Evolutionary conservation across 208 protist species (phyloP), one percentile per base, ranked within the genome.

Genomic region (Leishmania turanica): DNA sequence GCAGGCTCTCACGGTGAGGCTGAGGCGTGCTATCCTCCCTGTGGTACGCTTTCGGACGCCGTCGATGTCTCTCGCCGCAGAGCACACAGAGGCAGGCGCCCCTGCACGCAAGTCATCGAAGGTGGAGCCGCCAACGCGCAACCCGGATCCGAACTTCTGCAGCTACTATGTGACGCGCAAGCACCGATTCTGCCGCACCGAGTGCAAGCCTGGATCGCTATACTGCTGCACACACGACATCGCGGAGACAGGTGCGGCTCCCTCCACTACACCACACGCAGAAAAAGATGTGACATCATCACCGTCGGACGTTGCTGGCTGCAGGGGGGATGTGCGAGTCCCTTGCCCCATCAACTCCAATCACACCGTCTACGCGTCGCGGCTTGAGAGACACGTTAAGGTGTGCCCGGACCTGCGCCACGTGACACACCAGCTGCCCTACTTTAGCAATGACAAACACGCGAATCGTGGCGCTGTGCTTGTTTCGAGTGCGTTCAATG

Each of bases 301-400:
- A 4, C 56, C 15, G 49, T 40, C 47, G 1, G 17, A 60, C n/a
- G 21, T 15, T 58, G 24, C 47, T 45, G 45, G n/a, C 24, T 34
- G 2, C 40, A 60, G 37, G 3, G 70, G n/a, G 45, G 83, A 81
- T 60, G 60, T 60, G 66, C 87, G 93, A 34, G 89, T 96, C 45
- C 88, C 91, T 51, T 96, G 93, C 74, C 93, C 93, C 13, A 92
- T 96, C 80, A 96, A 95, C 79, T 84, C 88, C 1, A 93, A 94
- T 62, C 93, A 96, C 84, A 92, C 89, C 24, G 88, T 96, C 6
- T 96, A 92, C 79, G 86, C 78, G 9, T 84, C 84, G 3, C 83
- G 89, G 34, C 83, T 96, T 68, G 81, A 84, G 72, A 87, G 90
- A 54, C 93, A 96, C 79, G 58, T 95, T n/a, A 84, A 81, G 71